Percentiles rank a stretch among this genome's conserved stretches.
phyloP scores from a whole-genome alignment of 768 basidiomycete species.

The Coprinellus micaceus region DNA sequence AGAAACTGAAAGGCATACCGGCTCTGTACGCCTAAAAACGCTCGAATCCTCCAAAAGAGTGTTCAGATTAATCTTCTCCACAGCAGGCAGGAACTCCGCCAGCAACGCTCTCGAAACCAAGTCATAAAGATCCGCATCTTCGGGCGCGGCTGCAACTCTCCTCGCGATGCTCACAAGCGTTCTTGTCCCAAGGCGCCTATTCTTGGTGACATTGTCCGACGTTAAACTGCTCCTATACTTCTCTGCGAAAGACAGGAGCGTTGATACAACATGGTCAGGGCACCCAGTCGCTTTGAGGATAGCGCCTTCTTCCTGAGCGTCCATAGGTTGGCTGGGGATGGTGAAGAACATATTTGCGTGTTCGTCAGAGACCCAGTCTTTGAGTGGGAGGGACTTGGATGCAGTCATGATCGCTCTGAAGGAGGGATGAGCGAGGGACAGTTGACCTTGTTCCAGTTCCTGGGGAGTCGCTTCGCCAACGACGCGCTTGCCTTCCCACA shows the following conservation, averaged over 20 bases:
- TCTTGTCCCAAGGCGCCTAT: slow-evolving; percentile 60
- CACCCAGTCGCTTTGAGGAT: slow-evolving; percentile 54
- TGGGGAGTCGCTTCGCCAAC: slow-evolving; percentile 44
- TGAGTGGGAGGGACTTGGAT: slow-evolving; percentile 60
- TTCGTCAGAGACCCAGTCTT: slow-evolving; percentile 65
- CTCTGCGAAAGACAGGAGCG: slow-evolving; percentile 50
- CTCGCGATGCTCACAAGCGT: slow-evolving; percentile 53
- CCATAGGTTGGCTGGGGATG: slow-evolving; percentile 59
- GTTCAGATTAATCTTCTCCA: slow-evolving; percentile 53
- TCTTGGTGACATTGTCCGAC: slow-evolving; percentile 54
- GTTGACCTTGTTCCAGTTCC: slow-evolving; percentile 41
- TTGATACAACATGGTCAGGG: slow-evolving; percentile 29
- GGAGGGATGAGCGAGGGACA: slow-evolving; percentile 51
- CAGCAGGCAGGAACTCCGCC: slow-evolving; percentile 57
- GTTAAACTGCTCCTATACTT: slow-evolving; percentile 56
- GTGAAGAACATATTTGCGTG: slow-evolving; percentile 71
- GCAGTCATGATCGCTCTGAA: slow-evolving; percentile 62
- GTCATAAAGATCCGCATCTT: slow-evolving; percentile 41
- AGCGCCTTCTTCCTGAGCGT: slow-evolving; percentile 42
- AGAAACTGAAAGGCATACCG: slow-evolving; percentile 30
- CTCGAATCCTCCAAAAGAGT: slow-evolving; percentile 47
- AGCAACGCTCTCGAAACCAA: slow-evolving; percentile 50
- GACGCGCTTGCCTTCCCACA: slow-evolving; percentile 62
- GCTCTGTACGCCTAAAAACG: slow-evolving; percentile 38
- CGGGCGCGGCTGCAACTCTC: slow-evolving; percentile 43